phyloP scores from a whole-genome alignment of 306 rosid genomes.

The Trifolium subterraneum region DNA sequence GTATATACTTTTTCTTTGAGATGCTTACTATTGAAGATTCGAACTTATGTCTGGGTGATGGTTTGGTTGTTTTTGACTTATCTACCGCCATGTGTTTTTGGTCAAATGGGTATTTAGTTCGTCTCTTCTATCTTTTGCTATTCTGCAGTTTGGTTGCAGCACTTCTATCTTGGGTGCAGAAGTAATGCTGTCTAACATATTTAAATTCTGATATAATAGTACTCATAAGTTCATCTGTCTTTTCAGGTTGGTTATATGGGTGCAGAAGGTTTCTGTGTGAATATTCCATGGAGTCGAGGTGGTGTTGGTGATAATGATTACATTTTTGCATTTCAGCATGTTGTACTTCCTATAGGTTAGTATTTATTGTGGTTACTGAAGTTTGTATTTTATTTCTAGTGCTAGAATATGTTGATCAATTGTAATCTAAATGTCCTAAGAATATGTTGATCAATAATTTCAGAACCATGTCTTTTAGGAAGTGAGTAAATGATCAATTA shows the following conservation, averaged over 20 bases:
- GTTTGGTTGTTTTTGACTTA: conserved; percentile 30
- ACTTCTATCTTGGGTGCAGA: background rate
- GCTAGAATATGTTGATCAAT: conserved; percentile 3
- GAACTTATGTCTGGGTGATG: conserved; percentile 10
- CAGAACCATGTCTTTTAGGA: conserved; percentile 1
- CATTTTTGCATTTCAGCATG: conserved; percentile 82
- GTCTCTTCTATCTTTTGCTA: conserved; percentile 1
- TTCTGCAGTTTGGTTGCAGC: conserved; percentile 5
- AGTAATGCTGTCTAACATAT: conserved; percentile 18
- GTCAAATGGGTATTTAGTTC: conserved; percentile 1
- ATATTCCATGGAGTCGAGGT: conserved; percentile 90
- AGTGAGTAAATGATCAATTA: conserved; percentile 14
- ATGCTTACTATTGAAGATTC: conserved; percentile 23
- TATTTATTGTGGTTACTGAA: conserved; percentile 25
- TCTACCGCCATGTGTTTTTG: conserved; percentile 25
- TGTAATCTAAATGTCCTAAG: background rate
- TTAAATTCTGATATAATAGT: conserved; percentile 39
- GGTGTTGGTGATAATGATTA: conserved; percentile 97
- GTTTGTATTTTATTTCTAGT: conserved; percentile 23
- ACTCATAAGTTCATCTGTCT: conserved; percentile 34
- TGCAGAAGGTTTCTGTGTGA: conserved; percentile 96
- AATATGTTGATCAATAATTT: background rate
- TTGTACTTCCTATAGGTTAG: conserved; percentile 95
- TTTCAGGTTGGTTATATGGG: conserved; percentile 90
- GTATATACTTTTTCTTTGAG: background rate